These are phyloP conservation scores for Colletotrichum sp. DNA, from an alignment of 2,329 filamentous ascomycete species.

Conservation along the genomic window DNA sequence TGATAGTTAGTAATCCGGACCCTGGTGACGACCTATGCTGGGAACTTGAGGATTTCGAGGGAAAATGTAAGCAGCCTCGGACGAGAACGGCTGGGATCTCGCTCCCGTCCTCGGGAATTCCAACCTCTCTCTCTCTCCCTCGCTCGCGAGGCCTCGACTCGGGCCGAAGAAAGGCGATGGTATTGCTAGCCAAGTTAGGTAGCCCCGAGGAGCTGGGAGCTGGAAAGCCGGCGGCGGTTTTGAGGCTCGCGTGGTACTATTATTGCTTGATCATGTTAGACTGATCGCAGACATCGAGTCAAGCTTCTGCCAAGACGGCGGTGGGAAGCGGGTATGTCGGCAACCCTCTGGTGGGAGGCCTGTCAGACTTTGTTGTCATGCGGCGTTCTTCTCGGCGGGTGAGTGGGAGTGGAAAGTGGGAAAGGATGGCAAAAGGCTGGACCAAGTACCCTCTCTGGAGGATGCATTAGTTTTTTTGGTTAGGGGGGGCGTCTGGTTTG, in stretches of 20 bases:
- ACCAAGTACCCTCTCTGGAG: background rate
- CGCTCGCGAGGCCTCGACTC: background rate
- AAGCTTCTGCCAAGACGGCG: constrained; percentile 20
- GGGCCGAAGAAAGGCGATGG: background rate
- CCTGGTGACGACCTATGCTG: background rate
- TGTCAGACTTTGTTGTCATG: background rate
- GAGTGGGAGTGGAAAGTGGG: background rate
- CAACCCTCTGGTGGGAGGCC: background rate
- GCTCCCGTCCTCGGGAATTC: background rate
- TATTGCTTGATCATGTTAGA: background rate
- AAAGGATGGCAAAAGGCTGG: background rate
- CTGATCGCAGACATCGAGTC: constrained; percentile 1
- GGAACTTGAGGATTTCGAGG: background rate
- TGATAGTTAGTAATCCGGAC: background rate
- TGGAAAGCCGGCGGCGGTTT: background rate
- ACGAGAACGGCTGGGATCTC: background rate
- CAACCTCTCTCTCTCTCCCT: background rate
- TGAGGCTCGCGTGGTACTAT: background rate
- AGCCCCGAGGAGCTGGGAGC: background rate
- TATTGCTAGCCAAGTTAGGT: background rate
- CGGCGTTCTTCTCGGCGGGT: background rate
- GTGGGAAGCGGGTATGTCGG: constrained; percentile 16
- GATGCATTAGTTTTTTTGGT: background rate
- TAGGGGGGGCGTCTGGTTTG: background rate
- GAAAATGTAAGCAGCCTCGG: background rate